Conservation (phyloP, 345 rosid genomes). For the Gossypium bickii region DNA sequence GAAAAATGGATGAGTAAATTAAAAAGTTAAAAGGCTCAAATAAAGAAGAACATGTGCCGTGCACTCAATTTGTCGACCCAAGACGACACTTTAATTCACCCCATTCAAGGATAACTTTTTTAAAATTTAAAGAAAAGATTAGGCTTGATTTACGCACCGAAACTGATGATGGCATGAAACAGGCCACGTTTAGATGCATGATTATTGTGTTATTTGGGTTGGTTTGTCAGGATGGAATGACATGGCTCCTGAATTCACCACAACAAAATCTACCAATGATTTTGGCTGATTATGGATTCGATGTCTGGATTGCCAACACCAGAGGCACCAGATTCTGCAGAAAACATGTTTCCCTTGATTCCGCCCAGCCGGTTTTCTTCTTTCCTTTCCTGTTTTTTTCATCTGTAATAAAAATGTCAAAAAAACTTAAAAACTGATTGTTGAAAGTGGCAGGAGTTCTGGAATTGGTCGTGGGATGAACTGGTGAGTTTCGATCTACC, state of each 20-base stretch:
- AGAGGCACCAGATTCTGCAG: conserved; percentile 84
- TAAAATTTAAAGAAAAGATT: not conserved
- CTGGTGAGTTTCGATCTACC: conserved; percentile 71
- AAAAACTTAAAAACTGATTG: not conserved
- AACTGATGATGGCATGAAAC: not conserved
- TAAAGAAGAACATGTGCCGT: not conserved
- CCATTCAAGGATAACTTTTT: not conserved
- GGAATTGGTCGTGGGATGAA: conserved; percentile 99
- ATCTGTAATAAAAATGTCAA: not conserved
- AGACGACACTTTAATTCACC: not conserved
- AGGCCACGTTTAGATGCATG: not conserved
- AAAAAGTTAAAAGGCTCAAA: not conserved
- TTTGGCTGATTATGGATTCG: conserved; percentile 81
- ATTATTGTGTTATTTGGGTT: not conserved
- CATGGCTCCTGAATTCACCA: conserved; percentile 81
- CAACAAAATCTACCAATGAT: conserved; percentile 77
- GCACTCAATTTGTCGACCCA: not conserved
- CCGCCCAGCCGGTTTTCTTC: conserved; percentile 33
- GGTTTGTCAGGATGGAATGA: conserved; percentile 72
- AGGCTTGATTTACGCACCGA: conserved; percentile 12
- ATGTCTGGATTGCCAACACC: conserved; percentile 86
- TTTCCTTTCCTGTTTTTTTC: not conserved
- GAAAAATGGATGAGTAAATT: not conserved
- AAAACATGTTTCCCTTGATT: conserved; percentile 50
- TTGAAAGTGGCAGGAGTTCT: conserved; percentile 47